phyloP scores from a whole-genome alignment of 129 eudicot genomes.

The Flaveria bidentis region DNA sequence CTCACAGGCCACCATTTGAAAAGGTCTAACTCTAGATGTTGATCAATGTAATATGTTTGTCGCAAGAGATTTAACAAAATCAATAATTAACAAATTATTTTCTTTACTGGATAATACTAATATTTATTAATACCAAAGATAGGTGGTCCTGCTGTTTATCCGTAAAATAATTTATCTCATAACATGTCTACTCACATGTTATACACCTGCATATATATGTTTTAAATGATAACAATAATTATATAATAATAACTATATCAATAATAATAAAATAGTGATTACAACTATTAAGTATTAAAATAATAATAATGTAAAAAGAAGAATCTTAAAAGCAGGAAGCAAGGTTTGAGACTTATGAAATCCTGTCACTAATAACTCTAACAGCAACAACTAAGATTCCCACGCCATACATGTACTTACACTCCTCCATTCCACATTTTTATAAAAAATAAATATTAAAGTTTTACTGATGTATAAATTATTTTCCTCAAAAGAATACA shows the following conservation, averaged over 20 bases:
- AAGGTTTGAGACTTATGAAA: conserved; percentile 41
- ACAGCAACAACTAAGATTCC: conserved; percentile 52
- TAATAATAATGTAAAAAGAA: conserved; percentile 21
- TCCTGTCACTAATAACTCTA: conserved; percentile 51
- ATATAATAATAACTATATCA: conserved; percentile 8
- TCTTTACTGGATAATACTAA: neutral
- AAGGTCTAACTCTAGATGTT: no score
- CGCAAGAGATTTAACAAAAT: no score
- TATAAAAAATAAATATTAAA: no score
- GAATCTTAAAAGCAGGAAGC: conserved; percentile 61
- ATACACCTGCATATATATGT: conserved; percentile 17
- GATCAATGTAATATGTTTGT: no score
- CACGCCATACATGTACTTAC: conserved; percentile 46
- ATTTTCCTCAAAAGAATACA: no score
- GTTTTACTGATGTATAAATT: neutral
- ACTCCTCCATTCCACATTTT: conserved; percentile 26
- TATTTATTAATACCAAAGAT: neutral
- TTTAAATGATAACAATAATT: neutral
- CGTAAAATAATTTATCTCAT: conserved; percentile 13
- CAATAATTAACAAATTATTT: neutral
- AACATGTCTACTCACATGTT: conserved; percentile 29
- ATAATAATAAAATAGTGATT: no score
- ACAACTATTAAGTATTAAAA: neutral
- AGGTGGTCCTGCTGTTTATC: conserved; percentile 27
- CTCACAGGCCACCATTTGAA: no score